phyloP scores from a whole-genome alignment of 768 basidiomycete species.

The Termitomyces sp. region DNA sequence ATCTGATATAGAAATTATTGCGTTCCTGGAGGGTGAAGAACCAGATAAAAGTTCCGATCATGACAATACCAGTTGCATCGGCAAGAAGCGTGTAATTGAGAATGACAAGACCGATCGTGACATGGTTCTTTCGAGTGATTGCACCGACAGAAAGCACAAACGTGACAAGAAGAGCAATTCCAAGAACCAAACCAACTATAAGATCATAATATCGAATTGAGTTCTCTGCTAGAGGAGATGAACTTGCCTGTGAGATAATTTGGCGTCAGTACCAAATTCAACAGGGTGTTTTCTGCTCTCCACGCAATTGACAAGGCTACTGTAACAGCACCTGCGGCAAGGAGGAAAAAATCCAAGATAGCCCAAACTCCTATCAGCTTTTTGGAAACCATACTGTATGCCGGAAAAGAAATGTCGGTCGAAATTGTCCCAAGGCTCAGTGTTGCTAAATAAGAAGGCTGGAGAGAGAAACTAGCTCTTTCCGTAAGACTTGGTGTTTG shows the following conservation, averaged over 20 bases:
- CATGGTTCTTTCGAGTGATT: slow-evolving; percentile 62
- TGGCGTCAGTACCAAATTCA: slow-evolving; percentile 63
- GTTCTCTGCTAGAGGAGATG: background rate
- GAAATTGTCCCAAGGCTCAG: background rate
- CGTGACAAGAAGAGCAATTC: slow-evolving; percentile 59
- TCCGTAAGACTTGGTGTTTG: slow-evolving; percentile 38
- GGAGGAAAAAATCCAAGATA: slow-evolving; percentile 61
- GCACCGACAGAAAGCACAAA: slow-evolving; percentile 68
- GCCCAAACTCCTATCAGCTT: slow-evolving; percentile 67
- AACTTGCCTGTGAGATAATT: slow-evolving; percentile 54
- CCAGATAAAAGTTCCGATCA: slow-evolving; percentile 76
- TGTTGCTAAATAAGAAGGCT: background rate
- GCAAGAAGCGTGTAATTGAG: slow-evolving; percentile 71
- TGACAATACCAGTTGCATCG: slow-evolving; percentile 53
- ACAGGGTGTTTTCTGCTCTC: slow-evolving; percentile 59
- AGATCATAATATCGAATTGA: slow-evolving; percentile 1
- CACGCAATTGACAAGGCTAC: slow-evolving; percentile 68
- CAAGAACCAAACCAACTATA: slow-evolving; percentile 66
- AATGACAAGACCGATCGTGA: slow-evolving; percentile 62
- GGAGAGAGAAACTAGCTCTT: slow-evolving; percentile 29
- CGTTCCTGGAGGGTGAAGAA: slow-evolving; percentile 73
- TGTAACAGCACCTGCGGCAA: slow-evolving; percentile 62
- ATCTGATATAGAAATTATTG: slow-evolving; percentile 56
- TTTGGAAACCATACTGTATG: slow-evolving; percentile 58
- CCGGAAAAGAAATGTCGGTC: background rate